Conservation (phyloP, 2,329 filamentous ascomycete genomes). For the Sporothrix globosa region DNA sequence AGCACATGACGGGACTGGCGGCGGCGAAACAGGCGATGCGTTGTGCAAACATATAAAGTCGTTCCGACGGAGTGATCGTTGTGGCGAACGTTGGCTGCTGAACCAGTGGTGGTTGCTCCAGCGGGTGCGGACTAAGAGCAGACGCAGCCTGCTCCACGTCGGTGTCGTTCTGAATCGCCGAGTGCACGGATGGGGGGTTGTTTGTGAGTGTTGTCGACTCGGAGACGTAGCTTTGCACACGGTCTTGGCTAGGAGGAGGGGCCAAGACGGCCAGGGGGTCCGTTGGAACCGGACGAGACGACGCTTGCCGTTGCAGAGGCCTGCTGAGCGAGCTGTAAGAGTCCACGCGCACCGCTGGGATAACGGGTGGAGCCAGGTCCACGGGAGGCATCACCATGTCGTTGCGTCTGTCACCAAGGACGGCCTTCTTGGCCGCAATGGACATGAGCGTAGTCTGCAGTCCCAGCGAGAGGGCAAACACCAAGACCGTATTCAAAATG, state of each 20-base stretch:
- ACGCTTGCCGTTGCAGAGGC: background rate
- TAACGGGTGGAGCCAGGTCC: background rate
- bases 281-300: background rate
- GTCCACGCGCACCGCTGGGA: conserved; percentile 18
- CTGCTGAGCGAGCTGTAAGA: conserved; percentile 11
- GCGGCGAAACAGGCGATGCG: conserved; percentile 16
- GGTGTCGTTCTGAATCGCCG: background rate
- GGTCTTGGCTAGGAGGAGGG: conserved; percentile 11
- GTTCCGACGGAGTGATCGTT: background rate
- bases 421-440: background rate
- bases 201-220: conserved; percentile 36
- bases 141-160: background rate
- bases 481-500: conserved; percentile 40
- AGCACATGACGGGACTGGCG: conserved; percentile 41
- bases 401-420: background rate
- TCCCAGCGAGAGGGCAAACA: conserved; percentile 40
- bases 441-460: conserved; percentile 38
- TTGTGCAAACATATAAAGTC: no score
- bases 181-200: background rate
- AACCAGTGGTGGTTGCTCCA: background rate
- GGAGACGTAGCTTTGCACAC: conserved; percentile 35
- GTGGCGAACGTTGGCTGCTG: background rate
- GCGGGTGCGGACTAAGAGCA: background rate
- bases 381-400: background rate
- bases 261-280: no score